Conservation (phyloP, 148 eudicot species). For the Vaccinium myrtillus region DNA sequence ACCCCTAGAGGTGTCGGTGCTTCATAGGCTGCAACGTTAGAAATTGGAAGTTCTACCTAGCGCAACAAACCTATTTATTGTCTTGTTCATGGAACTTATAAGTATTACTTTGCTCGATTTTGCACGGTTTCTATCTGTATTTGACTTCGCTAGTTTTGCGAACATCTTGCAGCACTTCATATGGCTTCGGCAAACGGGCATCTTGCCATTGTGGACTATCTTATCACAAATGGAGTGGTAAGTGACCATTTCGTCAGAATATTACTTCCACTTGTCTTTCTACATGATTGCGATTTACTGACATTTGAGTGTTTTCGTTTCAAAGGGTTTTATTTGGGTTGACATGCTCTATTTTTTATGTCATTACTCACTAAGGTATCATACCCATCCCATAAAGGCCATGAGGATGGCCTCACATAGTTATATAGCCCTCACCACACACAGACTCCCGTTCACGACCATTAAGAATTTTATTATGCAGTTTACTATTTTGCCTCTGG, state of each 20-base stretch:
- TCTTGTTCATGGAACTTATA: background rate
- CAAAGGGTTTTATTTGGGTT: background rate
- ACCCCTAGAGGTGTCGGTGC: no score
- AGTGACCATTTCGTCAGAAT: conserved; percentile 18
- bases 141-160: conserved; percentile 10
- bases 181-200: conserved; percentile 99
- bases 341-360: background rate
- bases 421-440: no score
- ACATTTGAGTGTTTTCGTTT: background rate
- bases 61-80: background rate
- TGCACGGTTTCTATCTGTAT: background rate
- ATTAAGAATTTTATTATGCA: no score
- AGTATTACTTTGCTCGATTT: background rate
- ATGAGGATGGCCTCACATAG: no score
- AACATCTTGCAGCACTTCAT: conserved; percentile 72
- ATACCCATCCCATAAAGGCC: no score
- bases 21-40: background rate
- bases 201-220: conserved; percentile 68
- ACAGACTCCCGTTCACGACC: no score
- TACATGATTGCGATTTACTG: background rate
- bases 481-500: no score
- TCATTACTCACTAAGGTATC: background rate
- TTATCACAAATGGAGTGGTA: conserved; percentile 76
- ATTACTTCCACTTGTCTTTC: background rate
- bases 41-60: background rate